Percentiles rank a stretch among this genome's conserved stretches.
Evolutionary conservation across 768 basidiomycete genomes (phyloP).

Genomic region (Thelephora aurantiotincta): DNA sequence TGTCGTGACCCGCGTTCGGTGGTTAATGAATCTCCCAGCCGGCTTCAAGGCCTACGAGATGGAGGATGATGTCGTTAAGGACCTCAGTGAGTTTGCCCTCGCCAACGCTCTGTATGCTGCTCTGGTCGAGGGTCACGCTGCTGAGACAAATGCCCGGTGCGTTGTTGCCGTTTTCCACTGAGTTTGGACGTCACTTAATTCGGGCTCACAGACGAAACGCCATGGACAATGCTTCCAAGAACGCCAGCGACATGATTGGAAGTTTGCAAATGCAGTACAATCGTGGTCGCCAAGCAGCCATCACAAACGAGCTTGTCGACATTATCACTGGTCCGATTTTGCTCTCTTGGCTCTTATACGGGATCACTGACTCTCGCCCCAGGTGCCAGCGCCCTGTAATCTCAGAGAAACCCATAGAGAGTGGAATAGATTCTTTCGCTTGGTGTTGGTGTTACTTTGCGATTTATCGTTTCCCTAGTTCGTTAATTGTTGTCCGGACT

Average conservation of each 20-base stretch:
- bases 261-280: constrained; percentile 90
- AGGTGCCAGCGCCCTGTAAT: constrained; percentile 37
- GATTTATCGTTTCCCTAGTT: too few relatives aligned
- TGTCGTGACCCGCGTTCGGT: not conserved
- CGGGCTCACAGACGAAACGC: constrained; percentile 67
- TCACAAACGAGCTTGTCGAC: constrained; percentile 90
- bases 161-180: constrained; percentile 8
- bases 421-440: too few relatives aligned
- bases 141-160: constrained; percentile 85
- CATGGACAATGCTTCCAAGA: constrained; percentile 99
- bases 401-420: too few relatives aligned
- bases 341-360: not conserved
- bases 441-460: too few relatives aligned
- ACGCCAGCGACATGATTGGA: constrained; percentile 88
- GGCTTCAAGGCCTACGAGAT: constrained; percentile 94
- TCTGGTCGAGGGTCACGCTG: constrained; percentile 89
- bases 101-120: constrained; percentile 95
- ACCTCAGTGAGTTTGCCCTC: constrained; percentile 88
- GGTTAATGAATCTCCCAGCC: constrained; percentile 25
- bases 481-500: too few relatives aligned
- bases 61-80: constrained; percentile 91
- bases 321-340: constrained; percentile 70
- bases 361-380: not conserved
- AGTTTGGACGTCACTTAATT: constrained; percentile 1
- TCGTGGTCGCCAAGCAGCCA: constrained; percentile 95